Base-by-base conservation (phyloP, 2,329 filamentous ascomycete genomes). In the Exophiala calicioides region DNA sequence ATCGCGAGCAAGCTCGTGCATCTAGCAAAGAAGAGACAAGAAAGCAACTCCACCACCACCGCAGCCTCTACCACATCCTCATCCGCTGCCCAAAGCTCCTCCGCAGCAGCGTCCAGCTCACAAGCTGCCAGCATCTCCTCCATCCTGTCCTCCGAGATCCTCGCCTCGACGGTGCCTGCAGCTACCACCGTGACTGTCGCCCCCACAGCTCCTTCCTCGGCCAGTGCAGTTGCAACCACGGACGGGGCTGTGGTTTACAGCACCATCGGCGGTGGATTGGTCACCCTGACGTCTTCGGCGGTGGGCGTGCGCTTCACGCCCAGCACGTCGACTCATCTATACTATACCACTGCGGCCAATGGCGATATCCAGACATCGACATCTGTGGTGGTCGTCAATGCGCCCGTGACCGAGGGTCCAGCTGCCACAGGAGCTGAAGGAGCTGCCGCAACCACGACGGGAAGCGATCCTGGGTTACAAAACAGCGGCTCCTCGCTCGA, bases 1-100 rank as follows among this genome's bases (percentile, higher is more conserved):
- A 71, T 86, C 27, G 82, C 83, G 13, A 79, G 76, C 7, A 78
- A 79, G 47, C 71, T 88, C 53, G 74, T 85, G 44, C 78, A 81
- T 47, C 68, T 89, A 46, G 85, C 80, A 27, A 78, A 84, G 50
- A 78, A 84, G 53, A 78, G 82, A 53, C 65, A 69, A 27, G 42
- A 46, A 20, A 54, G 51, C 45, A 51, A 65, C 41, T 58, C 66
- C 33, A 68, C 52, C 27, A 50, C 55, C 9, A 37, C 58, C 2
- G 43, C 55, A 3, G 21, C 55, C n/a, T 34, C 54, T 12, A 26
- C 21, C 26, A 53, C 44, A 5, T 23, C 52, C 23, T 47, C 59
- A n/a, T 44, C 56, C 27, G 57, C 59, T 21, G 63, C 56, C 18
- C 36, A 53, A 3, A 58, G 54, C 19, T 58, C 57, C 19, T 52